Base-by-base conservation (phyloP, 1,139 yeast genomes). In the Sugiyamaella castrensis region DNA sequence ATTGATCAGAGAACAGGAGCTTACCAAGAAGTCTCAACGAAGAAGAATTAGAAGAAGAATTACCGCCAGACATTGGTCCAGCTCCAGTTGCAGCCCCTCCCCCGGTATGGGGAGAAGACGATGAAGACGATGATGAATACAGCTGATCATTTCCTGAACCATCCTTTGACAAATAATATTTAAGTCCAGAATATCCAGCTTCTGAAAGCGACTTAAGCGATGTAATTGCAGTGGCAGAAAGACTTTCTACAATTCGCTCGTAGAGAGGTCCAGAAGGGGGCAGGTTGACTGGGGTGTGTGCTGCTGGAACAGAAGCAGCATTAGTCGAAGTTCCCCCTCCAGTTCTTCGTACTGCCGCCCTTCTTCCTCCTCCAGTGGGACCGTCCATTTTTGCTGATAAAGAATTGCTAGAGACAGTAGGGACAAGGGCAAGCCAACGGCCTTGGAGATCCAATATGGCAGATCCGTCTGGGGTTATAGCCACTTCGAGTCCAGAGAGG, bases 231-330 rank as follows among this genome's bases (percentile, higher is more conserved):
- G 65, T 58, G 12, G 56, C 47, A 4, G 66, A 62, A 11, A 63
- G 40, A 37, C 53, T 56, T 28, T 59, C 66, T 32, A 62, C 43
- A 9, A 63, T 47, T 10, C 67, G 51, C 46, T 63, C 67, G 40
- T 60, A 53, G 15, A 63, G 51, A 9, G 64, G 63, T 2, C 63
- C 66, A n/a, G 57, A 51, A 4, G 65, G 66, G 4, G 66, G 65
- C 37, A 62, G 50, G 37, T 56, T 59, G 13, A 63, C 53, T 2
- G 65, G 62, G 2, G 67, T 63, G 15, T 40, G 43, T 16, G 43
- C 43, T 13, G 32, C 31, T 2, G 43, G 43, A 19, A 19, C 24
- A 19, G 24, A 4, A 19, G 24, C 24, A 19, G 24, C 24, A 19
- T 19, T 19, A 19, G 24, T n/a, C n/a, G n/a, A n/a, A n/a, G n/a